These are phyloP conservation scores for Coemansia sp. DNA, from an alignment of 192 early-diverging fungal genomes.

Conservation along the genomic window DNA sequence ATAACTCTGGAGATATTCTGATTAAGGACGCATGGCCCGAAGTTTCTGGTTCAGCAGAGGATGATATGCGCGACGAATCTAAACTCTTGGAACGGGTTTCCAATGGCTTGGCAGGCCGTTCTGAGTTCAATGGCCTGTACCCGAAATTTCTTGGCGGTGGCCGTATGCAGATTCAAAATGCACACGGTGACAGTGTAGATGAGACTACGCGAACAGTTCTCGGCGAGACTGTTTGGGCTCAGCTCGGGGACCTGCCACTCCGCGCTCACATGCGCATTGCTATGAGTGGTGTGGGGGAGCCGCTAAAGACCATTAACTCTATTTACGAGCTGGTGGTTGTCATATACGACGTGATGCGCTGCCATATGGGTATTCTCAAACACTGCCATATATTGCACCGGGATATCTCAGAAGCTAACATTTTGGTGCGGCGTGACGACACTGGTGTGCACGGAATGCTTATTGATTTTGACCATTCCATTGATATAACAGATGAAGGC, in stretches of 20 bases:
- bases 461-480: slow-evolving; percentile 32
- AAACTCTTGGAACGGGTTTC: background rate
- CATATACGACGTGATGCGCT: slow-evolving; percentile 16
- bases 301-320: slow-evolving; percentile 1
- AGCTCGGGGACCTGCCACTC: slow-evolving; percentile 3
- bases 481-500: slow-evolving; percentile 2
- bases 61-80: slow-evolving; percentile 1
- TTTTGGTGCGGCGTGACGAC: slow-evolving; percentile 3
- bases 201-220: slow-evolving; percentile 7
- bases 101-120: background rate
- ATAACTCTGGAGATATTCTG: background rate
- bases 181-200: background rate
- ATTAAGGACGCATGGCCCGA: slow-evolving; percentile 12
- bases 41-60: background rate
- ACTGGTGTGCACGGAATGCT: slow-evolving; percentile 15
- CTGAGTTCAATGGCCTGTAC: background rate
- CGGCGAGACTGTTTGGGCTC: background rate
- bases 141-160: slow-evolving; percentile 7
- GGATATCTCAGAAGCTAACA: slow-evolving; percentile 23
- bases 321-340: slow-evolving; percentile 20
- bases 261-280: slow-evolving; percentile 13
- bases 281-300: slow-evolving; percentile 10
- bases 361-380: slow-evolving; percentile 1
- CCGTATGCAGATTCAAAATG: background rate
- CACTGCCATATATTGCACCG: slow-evolving; percentile 21